Percentiles rank a stretch among this genome's conserved stretches.
Evolutionary conservation across 495 filamentous ascomycete species (phyloP).

Genomic region (Lepraria neglecta): DNA sequence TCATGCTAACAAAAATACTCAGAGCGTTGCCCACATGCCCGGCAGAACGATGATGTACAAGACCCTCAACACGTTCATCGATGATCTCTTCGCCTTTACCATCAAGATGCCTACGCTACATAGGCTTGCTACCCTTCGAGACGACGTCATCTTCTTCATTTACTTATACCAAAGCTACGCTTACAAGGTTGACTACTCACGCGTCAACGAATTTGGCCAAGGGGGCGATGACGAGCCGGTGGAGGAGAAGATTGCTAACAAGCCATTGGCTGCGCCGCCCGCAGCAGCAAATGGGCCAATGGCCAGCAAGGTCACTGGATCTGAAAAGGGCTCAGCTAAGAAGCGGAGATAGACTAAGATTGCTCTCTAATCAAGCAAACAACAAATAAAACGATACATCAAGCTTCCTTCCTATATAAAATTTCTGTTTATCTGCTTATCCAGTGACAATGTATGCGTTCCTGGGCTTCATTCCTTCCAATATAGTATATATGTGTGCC

Average conservation of each 20-base stretch:
- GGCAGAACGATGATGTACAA: conserved; percentile 95
- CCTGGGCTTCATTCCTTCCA: no score
- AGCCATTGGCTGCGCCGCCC: conserved; percentile 29
- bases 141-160: conserved; percentile 97
- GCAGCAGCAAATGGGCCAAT: conserved; percentile 30
- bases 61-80: conserved; percentile 76
- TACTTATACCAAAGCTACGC: conserved; percentile 94
- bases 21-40: conserved; percentile 94
- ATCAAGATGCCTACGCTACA: conserved; percentile 98
- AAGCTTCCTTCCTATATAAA: no score
- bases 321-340: conserved; percentile 27
- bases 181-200: conserved; percentile 85
- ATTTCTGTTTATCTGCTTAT: no score
- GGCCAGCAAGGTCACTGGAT: conserved; percentile 34
- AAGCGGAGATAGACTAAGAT: conserved; percentile 28
- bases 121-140: conserved; percentile 85
- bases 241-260: conserved; percentile 48
- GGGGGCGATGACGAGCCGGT: conserved; percentile 80
- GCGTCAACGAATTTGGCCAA: conserved; percentile 97
- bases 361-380: no score
- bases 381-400: no score
- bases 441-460: no score
- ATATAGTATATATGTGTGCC: no score
- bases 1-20: conserved; percentile 24
- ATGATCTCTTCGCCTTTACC: conserved; percentile 91